These are phyloP conservation scores for Sclerotinia nivalis DNA, from an alignment of 2,329 filamentous ascomycete genomes.

Conservation along the genomic window DNA sequence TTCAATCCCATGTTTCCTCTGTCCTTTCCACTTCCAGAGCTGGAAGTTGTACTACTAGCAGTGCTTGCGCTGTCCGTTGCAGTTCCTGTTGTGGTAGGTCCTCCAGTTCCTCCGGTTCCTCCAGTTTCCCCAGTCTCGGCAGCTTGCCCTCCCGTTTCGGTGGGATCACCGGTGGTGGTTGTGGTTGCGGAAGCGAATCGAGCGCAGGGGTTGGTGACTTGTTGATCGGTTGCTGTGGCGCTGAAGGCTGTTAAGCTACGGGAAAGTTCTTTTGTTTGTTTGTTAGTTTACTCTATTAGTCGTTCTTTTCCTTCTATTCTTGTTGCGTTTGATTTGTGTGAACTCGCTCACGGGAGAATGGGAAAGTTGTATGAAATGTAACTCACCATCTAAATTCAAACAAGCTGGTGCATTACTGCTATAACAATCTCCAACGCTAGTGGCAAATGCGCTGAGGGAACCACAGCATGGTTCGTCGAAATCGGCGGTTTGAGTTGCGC, in stretches of 20 bases:
- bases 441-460: conserved; percentile 7
- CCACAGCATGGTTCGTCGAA: conserved; percentile 13
- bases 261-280: conserved; percentile 2
- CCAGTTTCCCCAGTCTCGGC: background rate
- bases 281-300: background rate
- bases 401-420: conserved; percentile 12
- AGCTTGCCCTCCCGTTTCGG: background rate
- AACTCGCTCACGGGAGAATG: background rate
- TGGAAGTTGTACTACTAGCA: background rate
- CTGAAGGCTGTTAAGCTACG: conserved; percentile 12
- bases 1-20: conserved; percentile 14
- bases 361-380: too few relatives aligned
- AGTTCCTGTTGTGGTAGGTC: background rate
- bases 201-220: conserved; percentile 18
- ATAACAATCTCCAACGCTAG: conserved; percentile 4
- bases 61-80: background rate
- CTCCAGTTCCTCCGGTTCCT: background rate
- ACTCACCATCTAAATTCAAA: conserved; percentile 15
- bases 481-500: conserved; percentile 5
- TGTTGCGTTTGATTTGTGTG: background rate
- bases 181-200: background rate
- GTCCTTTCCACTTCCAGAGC: background rate
- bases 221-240: conserved; percentile 9
- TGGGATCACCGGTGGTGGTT: background rate
- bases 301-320: background rate